A percentile compares a stretch with the other conserved stretches of the same genome.
phyloP scores from a whole-genome alignment of 148 eudicot genomes.

The Rhododendron vialii region DNA sequence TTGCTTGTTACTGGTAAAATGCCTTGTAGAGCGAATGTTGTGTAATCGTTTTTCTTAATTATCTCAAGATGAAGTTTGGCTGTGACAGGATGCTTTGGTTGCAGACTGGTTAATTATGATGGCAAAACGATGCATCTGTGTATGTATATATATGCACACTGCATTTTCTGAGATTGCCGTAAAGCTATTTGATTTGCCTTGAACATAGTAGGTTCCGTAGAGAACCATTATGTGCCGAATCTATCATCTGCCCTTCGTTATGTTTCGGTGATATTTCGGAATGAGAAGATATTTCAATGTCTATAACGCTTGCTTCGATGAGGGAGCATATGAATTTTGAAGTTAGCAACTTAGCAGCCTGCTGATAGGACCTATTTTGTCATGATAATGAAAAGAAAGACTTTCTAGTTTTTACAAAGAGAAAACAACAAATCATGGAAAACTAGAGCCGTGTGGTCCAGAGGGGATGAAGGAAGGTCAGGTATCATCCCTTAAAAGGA shows the following conservation, averaged over 20 bases:
- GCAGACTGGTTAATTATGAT: not conserved
- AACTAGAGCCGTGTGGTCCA: too few species aligned
- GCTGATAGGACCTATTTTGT: too few species aligned
- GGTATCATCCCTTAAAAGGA: too few species aligned
- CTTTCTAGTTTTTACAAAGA: too few species aligned
- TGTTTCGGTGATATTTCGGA: not conserved
- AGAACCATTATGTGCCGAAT: not conserved
- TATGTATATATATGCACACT: not conserved
- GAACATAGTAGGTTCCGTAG: not conserved
- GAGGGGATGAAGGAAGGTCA: too few species aligned
- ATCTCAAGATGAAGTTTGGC: not conserved
- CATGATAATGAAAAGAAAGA: too few species aligned
- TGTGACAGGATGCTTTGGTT: not conserved
- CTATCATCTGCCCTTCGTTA: not conserved
- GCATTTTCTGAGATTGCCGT: not conserved
- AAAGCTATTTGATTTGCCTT: not conserved
- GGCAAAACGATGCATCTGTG: not conserved
- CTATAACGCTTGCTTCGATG: too few species aligned
- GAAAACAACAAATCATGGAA: not conserved
- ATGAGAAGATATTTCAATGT: not conserved
- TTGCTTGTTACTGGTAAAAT: too few species aligned
- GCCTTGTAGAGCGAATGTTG: too few species aligned
- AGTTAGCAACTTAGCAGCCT: too few species aligned
- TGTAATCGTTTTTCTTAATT: not conserved
- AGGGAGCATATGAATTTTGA: fast-evolving